Evolutionary conservation across 192 early-diverging fungal genomes (phyloP).

Genomic region (Podila horticola): DNA sequence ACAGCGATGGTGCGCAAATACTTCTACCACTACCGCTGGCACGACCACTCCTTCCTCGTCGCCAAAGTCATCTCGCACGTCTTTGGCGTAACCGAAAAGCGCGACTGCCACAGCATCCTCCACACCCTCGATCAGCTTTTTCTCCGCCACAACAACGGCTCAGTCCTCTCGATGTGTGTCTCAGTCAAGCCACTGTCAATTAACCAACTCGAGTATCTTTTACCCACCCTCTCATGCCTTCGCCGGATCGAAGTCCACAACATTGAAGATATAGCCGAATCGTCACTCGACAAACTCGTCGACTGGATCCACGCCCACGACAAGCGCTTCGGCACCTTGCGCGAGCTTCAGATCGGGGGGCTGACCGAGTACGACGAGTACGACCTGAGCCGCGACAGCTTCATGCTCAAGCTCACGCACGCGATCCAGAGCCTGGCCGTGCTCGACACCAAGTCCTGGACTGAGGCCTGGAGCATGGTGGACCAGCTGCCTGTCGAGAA

Average conservation of each 20-base stretch:
- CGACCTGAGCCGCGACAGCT: neutral
- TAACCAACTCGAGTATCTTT: neutral
- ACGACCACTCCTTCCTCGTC: conserved; percentile 37
- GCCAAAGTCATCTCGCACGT: conserved; percentile 7
- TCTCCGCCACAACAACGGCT: conserved; percentile 17
- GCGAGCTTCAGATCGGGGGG: conserved; percentile 38
- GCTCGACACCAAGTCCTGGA: conserved; percentile 37
- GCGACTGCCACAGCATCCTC: conserved; percentile 11
- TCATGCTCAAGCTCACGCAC: conserved; percentile 21
- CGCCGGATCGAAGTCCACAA: conserved; percentile 27
- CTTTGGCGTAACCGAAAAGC: conserved; percentile 15
- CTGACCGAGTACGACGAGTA: conserved; percentile 12
- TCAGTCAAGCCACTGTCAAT: neutral
- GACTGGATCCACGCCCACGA: conserved; percentile 37
- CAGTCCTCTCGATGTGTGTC: conserved; percentile 19
- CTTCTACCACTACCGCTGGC: conserved; percentile 37
- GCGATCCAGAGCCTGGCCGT: conserved; percentile 11
- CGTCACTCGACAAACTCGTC: conserved; percentile 5
- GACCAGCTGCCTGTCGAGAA: conserved; percentile 22
- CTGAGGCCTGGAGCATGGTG: conserved; percentile 31
- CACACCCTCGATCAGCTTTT: conserved; percentile 22
- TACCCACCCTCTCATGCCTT: conserved; percentile 19
- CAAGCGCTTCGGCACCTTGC: conserved; percentile 20
- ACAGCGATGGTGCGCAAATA: conserved; percentile 4
- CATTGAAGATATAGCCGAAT: conserved; percentile 11